These are phyloP conservation scores for Termitomyces sp. DNA, from an alignment of 768 basidiomycete genomes.

Conservation along the genomic window DNA sequence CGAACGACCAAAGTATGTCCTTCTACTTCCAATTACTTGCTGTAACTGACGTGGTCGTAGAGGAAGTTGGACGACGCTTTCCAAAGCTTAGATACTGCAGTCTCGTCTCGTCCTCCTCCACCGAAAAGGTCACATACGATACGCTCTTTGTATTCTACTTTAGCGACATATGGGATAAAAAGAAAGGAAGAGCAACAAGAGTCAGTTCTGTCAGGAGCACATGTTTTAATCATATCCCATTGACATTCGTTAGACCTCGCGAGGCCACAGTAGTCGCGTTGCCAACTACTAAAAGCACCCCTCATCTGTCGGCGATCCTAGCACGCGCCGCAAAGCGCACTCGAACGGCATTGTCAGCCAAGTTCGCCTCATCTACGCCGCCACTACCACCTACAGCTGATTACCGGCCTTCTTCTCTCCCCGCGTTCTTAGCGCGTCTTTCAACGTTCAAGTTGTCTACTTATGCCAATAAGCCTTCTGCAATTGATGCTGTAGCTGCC, in stretches of 20 bases:
- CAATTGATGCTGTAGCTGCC: constrained; percentile 74
- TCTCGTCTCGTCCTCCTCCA: constrained; percentile 40
- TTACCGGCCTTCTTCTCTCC: constrained; percentile 73
- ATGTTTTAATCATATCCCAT: background rate
- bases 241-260: background rate
- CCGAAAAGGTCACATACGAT: constrained; percentile 46
- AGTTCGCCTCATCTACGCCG: constrained; percentile 26
- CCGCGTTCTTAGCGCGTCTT: constrained; percentile 68
- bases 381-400: constrained; percentile 32
- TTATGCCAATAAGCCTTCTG: constrained; percentile 70
- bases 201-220: constrained; percentile 14
- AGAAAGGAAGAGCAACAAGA: constrained; percentile 35
- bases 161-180: constrained; percentile 72
- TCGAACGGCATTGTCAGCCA: constrained; percentile 44
- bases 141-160: constrained; percentile 68
- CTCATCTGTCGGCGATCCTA: constrained; percentile 67
- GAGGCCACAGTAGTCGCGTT: constrained; percentile 4
- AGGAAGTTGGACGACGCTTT: constrained; percentile 83
- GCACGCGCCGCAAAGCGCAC: constrained; percentile 56
- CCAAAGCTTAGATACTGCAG: constrained; percentile 60
- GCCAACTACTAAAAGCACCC: constrained; percentile 48
- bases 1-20: constrained; percentile 12
- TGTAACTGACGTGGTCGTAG: constrained; percentile 25
- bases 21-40: background rate
- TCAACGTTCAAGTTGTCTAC: constrained; percentile 75